Base-by-base conservation (phyloP, 345 rosid genomes). In the Populus pruinosa region DNA sequence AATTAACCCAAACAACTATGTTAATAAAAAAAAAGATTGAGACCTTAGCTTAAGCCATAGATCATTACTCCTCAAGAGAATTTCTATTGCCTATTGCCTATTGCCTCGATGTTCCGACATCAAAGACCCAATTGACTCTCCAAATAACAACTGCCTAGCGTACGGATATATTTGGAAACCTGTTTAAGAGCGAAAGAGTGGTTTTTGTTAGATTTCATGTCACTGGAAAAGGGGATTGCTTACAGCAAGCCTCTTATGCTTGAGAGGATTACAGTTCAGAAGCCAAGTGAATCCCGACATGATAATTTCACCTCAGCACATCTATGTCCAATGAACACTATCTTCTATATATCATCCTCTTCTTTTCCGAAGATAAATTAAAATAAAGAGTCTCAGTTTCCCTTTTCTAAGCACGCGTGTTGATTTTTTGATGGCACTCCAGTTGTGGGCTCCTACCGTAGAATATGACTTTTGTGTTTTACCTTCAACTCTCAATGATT, bases 371-470 rank as follows among this genome's bases (percentile, higher is more conserved):
- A n/a, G 47, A 73, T 47, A 25, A 31, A 31, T 25, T 65, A 27
- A 65, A 27, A 27, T 29, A 68, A 74, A 27, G 36, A 65, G 66
- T 10, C 56, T 14, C 41, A 36, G 36, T 6, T 73, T 16, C 53
- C 5, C 53, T 72, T 82, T 83, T 77, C 31, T 0, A 66, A 25
- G 82, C 83, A 79, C 76, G 83, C 85, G 79, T 43, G 73, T 59
- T 59, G 13, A 59, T 59, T 8, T 27, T 72, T 35, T 77, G 14
- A 61, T 44, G 75, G 61, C 44, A 44, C 17, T 61, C 68, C 67
- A 66, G 12, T 41, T 23, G 56, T 74, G 77, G 27, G 38, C 6
- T 62, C n/a, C 69, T 69, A 21, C 49, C 33, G 3, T n/a, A 29
- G 59, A 61, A 27, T n/a, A 49, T 61, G 74, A 31, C 44, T 39